Conservation (phyloP, 1,284 basidiomycete genomes). For the Pseudozyma pruni region DNA sequence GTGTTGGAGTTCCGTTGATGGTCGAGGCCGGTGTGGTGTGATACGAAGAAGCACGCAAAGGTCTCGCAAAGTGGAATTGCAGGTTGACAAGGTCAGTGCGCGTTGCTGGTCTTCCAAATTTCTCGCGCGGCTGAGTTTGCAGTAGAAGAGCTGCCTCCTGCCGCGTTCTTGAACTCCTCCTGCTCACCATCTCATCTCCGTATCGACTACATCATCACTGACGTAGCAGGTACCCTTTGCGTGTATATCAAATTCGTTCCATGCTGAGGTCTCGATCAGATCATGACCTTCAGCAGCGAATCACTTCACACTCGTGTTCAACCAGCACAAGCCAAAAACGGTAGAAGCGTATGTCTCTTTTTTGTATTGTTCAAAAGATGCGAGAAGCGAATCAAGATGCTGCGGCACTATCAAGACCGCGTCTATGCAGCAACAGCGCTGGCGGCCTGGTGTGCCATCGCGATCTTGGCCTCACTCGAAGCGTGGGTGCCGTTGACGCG, state of each 20-base stretch:
- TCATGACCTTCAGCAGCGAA: no score
- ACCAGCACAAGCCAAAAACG: no score
- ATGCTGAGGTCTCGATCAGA: not conserved
- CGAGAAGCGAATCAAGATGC: no score
- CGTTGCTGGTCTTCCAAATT: constrained; percentile 3
- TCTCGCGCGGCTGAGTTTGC: constrained; percentile 28
- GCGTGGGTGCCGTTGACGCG: constrained; percentile 21
- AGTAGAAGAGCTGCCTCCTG: no score
- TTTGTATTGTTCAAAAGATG: constrained; percentile 16
- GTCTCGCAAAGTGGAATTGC: not conserved
- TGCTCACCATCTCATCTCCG: not conserved
- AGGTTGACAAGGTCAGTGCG: constrained; percentile 26
- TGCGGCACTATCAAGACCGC: not conserved
- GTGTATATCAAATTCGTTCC: not conserved
- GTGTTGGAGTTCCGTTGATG: not conserved
- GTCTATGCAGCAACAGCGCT: constrained; percentile 28
- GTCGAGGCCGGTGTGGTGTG: constrained; percentile 1
- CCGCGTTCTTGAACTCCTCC: not conserved
- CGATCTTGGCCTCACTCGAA: constrained; percentile 1
- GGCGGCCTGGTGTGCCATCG: constrained; percentile 12
- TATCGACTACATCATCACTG: not conserved
- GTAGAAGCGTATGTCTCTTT: no score
- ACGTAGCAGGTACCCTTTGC: no score
- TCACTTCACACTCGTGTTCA: no score
- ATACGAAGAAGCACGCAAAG: not conserved